phyloP scores from a whole-genome alignment of 139 green algal genomes.

The Chlorella sp. region DNA sequence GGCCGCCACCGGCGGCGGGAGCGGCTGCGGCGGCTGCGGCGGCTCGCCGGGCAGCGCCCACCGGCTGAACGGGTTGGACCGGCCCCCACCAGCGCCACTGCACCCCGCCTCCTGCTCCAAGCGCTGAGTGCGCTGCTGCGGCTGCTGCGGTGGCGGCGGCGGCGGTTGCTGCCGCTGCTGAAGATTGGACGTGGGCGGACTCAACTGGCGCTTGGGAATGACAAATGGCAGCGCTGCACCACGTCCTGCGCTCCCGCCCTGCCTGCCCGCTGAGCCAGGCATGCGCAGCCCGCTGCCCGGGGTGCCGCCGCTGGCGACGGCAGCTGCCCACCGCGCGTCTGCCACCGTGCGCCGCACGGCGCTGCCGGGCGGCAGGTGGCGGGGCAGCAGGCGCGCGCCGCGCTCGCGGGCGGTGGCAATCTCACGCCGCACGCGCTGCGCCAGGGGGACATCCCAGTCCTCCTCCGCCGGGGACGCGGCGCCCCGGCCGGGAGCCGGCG shows the following conservation, averaged over 20 bases:
- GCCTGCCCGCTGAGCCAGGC: neutral
- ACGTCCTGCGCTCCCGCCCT: neutral
- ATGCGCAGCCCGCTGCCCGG: neutral
- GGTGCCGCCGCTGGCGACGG: neutral
- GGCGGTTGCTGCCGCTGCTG: no score
- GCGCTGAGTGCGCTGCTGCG: no score
- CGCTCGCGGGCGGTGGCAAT: neutral
- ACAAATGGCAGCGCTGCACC: neutral
- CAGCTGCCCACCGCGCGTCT: neutral
- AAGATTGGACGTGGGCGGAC: neutral
- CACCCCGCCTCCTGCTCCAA: no score
- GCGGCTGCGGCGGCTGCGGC: neutral
- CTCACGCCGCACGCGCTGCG: neutral
- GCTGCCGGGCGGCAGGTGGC: neutral
- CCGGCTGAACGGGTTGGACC: no score
- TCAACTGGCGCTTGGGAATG: neutral
- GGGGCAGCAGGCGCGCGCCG: neutral
- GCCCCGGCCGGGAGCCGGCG: neutral
- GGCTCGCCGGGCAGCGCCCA: no score
- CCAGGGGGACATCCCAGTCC: neutral
- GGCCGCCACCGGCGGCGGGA: no score
- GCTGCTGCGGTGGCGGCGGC: no score
- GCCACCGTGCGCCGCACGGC: neutral
- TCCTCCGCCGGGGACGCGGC: neutral
- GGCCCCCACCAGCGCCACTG: no score